Conservation (phyloP, 495 filamentous ascomycete species). For the Tuber calosporum region DNA sequence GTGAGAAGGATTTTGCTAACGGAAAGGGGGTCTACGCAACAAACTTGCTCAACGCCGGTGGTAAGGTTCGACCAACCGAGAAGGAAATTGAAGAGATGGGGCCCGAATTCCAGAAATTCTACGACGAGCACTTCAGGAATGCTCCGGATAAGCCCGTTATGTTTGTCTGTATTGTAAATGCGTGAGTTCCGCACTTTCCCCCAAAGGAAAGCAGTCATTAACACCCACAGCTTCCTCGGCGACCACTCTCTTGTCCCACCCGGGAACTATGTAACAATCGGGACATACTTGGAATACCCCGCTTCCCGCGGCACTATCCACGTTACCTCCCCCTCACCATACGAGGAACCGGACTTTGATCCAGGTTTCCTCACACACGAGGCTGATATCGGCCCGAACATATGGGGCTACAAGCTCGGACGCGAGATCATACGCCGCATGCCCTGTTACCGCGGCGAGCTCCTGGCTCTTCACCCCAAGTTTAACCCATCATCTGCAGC, state of each 20-base stretch:
- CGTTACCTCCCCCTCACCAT: constrained; percentile 46
- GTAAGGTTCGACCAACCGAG: constrained; percentile 36
- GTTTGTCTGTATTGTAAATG: constrained; percentile 20
- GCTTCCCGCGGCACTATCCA: constrained; percentile 54
- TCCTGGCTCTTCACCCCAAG: constrained; percentile 47
- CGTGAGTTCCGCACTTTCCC: constrained; percentile 11
- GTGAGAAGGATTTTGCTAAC: constrained; percentile 17
- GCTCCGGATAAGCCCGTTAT: constrained; percentile 33
- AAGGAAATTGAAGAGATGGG: constrained; percentile 32
- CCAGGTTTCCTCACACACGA: constrained; percentile 45
- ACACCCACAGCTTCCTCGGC: constrained; percentile 40
- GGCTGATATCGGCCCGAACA: constrained; percentile 33
- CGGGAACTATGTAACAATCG: constrained; percentile 44
- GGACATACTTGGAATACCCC: constrained; percentile 49
- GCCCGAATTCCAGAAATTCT: constrained; percentile 27
- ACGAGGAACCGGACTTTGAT: constrained; percentile 45
- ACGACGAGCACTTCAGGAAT: constrained; percentile 31
- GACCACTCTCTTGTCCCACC: constrained; percentile 37
- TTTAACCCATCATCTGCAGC: constrained; percentile 49
- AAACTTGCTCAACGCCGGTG: constrained; percentile 32
- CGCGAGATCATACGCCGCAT: constrained; percentile 54
- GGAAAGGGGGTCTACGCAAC: constrained; percentile 33
- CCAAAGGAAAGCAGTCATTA: constrained; percentile 8
- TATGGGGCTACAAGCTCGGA: constrained; percentile 49
- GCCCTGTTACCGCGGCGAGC: constrained; percentile 50